These are phyloP conservation scores for Fusarium tanahbumbuense DNA, from an alignment of 2,329 filamentous ascomycete genomes.

Conservation along the genomic window DNA sequence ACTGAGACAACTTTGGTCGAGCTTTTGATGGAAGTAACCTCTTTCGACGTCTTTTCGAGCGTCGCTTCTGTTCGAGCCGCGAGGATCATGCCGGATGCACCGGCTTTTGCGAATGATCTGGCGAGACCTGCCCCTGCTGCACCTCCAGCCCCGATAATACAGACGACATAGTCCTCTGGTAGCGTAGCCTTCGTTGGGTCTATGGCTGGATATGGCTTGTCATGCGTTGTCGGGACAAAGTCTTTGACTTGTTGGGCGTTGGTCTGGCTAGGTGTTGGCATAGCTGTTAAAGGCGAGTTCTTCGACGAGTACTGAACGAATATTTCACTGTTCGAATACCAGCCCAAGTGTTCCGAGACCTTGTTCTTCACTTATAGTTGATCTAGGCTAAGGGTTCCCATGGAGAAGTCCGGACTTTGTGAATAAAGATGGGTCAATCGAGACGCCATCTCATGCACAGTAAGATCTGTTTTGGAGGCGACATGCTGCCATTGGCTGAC, in stretches of 20 bases:
- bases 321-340: fast-evolving
- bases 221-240: neutral
- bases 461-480: neutral
- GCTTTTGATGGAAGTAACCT: neutral
- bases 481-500: neutral
- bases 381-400: fast-evolving
- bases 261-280: neutral
- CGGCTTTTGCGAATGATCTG: conserved; percentile 6
- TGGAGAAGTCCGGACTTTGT: neutral
- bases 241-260: conserved; percentile 10
- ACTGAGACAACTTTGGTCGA: neutral
- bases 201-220: conserved; percentile 1
- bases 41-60: neutral
- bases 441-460: neutral
- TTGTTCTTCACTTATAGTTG: neutral
- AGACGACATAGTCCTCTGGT: neutral
- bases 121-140: conserved; percentile 3
- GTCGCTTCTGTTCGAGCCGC: conserved; percentile 6
- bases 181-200: neutral
- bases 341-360: neutral
- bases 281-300: neutral
- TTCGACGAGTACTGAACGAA: neutral
- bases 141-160: conserved; percentile 16
- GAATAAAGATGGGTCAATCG: neutral
- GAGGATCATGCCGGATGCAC: conserved; percentile 1